phyloP scores from a whole-genome alignment of 768 basidiomycete species.

The Sporobolomyces pararoseus region DNA sequence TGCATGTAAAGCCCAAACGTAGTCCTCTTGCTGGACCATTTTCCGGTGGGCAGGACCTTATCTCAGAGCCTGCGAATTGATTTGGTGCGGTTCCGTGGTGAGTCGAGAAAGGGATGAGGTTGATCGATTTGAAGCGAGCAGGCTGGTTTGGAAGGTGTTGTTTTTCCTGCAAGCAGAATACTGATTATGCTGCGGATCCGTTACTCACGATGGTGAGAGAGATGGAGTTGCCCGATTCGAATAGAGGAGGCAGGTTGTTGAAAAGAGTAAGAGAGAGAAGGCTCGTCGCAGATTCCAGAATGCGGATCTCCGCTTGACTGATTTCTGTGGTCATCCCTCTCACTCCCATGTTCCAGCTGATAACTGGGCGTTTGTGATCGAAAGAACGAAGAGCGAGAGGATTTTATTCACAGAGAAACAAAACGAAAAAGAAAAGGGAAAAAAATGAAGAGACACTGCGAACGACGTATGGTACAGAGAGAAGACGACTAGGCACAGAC shows the following conservation, averaged over 20 bases:
- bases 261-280: too few species aligned
- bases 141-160: neutral
- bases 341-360: too few species aligned
- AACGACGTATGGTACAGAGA: neutral
- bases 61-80: neutral
- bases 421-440: neutral
- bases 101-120: too few species aligned
- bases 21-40: neutral
- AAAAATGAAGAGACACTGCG: neutral
- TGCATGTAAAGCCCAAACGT: constrained; percentile 55
- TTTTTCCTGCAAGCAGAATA: too few species aligned
- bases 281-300: too few species aligned
- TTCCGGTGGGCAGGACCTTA: too few species aligned
- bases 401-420: neutral
- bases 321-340: too few species aligned
- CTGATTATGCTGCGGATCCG: too few species aligned
- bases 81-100: neutral
- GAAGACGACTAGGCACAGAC: constrained; percentile 4
- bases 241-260: neutral
- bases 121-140: too few species aligned
- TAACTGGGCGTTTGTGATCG: too few species aligned
- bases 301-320: too few species aligned
- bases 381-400: neutral
- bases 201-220: neutral
- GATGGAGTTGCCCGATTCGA: neutral